A percentile compares a stretch with the other conserved stretches of the same genome.
phyloP scores from a whole-genome alignment of 2,329 filamentous ascomycete species.

The Cadophora gregata region DNA sequence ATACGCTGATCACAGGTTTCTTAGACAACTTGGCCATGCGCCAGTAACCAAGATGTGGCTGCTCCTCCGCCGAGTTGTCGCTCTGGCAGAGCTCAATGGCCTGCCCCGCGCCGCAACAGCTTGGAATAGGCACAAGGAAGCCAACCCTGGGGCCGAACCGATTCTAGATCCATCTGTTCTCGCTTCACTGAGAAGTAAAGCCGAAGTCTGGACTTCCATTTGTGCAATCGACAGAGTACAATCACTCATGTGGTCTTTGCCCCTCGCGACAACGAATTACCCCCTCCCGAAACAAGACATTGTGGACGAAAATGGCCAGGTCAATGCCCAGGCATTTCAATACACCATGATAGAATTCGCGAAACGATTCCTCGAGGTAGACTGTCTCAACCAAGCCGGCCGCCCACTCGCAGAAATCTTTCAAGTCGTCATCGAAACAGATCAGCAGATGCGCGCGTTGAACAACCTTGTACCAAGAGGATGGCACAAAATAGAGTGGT shows the following conservation, averaged over 20 bases:
- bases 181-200: slow-evolving; percentile 18
- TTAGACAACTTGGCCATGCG: slow-evolving; percentile 14
- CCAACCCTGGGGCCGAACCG: not conserved
- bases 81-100: slow-evolving; percentile 23
- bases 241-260: slow-evolving; percentile 23
- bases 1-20: not conserved
- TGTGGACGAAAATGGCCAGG: slow-evolving; percentile 16
- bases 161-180: not conserved
- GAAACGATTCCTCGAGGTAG: slow-evolving; percentile 11
- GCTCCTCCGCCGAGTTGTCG: slow-evolving; percentile 14
- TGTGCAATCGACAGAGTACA: slow-evolving; percentile 21
- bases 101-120: slow-evolving; percentile 19
- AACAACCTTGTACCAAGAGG: slow-evolving; percentile 11
- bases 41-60: slow-evolving; percentile 20
- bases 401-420: slow-evolving; percentile 17
- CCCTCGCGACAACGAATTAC: slow-evolving; percentile 20
- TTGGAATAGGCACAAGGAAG: slow-evolving; percentile 7
- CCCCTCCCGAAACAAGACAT: slow-evolving; percentile 17
- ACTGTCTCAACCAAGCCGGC: slow-evolving; percentile 15
- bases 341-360: slow-evolving; percentile 12
- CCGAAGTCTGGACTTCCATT: slow-evolving; percentile 20
- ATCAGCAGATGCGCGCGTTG: slow-evolving; percentile 19
- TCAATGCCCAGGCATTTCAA: slow-evolving; percentile 17
- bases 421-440: slow-evolving; percentile 17
- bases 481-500: slow-evolving; percentile 20